Evolutionary conservation across 2,329 filamentous ascomycete genomes (phyloP), one percentile per base, ranked within the genome.

Genomic region (Albifimbria verrucaria): DNA sequence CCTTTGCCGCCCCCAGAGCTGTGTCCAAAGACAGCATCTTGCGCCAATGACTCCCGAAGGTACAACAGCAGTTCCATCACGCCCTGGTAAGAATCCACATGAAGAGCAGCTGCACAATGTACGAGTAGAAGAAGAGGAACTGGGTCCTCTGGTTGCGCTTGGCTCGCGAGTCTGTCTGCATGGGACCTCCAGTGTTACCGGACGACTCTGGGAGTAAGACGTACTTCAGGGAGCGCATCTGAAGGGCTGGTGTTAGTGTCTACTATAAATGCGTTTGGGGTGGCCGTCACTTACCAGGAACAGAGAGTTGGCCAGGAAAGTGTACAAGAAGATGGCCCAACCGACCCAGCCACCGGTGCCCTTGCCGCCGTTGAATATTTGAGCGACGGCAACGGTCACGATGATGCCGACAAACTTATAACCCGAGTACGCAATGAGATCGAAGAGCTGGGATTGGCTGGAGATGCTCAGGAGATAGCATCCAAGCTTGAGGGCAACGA

Each of bases 351-450:
- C 89, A 48, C 92, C 88, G 2, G 91, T 94, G 21, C 93, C 89
- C 64, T 86, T 84, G 44, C 92, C 88, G 12, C 86, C 85, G 52
- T 88, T 95, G 59, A 90, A 73, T 17, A 91, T 79, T 70, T 95
- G 90, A 17, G 90, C 87, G 18, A 93, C 75, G 12, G 89, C 81
- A 57, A 97, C 85, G 0, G 92, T 97, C 48, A 90, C 81, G 56
- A 99, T 99, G 61, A 97, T 92, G 26, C 93, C 94, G 24, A 99
- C 93, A 66, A 99, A 99, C 72, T 99, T 99, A 77, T 99, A 99
- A 20, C 95, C 95, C 2, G 89, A 93, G 74, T 99, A 99, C 5
- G 95, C 95, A 51, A 99, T 88, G 49, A 99, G 75, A 65, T 99
- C 94, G 54, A 97, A 83, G 50, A 97, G 82, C 69, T 97, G 94